Conservation (phyloP, 768 basidiomycete genomes). For the Boletus insuetus region DNA sequence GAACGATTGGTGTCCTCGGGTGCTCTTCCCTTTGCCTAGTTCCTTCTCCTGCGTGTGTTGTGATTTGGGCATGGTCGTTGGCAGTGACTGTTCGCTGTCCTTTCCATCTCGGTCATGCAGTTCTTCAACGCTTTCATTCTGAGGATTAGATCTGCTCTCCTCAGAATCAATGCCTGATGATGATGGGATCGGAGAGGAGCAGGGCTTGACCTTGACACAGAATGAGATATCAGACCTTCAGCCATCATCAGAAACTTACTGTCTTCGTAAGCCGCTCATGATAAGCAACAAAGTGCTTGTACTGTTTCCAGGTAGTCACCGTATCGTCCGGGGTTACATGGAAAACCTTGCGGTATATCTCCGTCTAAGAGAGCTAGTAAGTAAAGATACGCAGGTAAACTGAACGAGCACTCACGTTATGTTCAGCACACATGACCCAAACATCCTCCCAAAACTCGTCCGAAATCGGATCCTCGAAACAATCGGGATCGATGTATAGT, state of each 20-base stretch:
- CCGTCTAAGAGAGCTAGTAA: constrained; percentile 57
- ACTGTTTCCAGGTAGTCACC: constrained; percentile 94
- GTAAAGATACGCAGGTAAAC: neutral
- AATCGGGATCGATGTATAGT: constrained; percentile 72
- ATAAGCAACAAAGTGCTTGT: constrained; percentile 76
- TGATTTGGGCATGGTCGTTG: constrained; percentile 11
- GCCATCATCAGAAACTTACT: constrained; percentile 38
- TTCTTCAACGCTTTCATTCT: constrained; percentile 18
- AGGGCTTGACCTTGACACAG: constrained; percentile 41
- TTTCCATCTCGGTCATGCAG: constrained; percentile 16
- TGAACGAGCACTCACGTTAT: constrained; percentile 64
- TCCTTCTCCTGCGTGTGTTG: constrained; percentile 39
- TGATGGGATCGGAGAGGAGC: constrained; percentile 41
- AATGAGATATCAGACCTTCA: constrained; percentile 2
- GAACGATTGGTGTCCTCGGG: constrained; percentile 64
- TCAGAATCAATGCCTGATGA: constrained; percentile 54
- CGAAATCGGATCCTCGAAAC: constrained; percentile 85
- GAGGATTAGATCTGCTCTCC: constrained; percentile 18
- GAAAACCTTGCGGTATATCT: constrained; percentile 95
- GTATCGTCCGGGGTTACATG: constrained; percentile 90
- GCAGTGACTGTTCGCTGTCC: constrained; percentile 18
- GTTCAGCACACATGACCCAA: constrained; percentile 83
- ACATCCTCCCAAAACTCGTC: constrained; percentile 88
- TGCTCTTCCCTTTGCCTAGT: constrained; percentile 34
- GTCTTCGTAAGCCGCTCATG: constrained; percentile 73